phyloP scores from a whole-genome alignment of 345 rosid genomes.

The Luvunga scandens region DNA sequence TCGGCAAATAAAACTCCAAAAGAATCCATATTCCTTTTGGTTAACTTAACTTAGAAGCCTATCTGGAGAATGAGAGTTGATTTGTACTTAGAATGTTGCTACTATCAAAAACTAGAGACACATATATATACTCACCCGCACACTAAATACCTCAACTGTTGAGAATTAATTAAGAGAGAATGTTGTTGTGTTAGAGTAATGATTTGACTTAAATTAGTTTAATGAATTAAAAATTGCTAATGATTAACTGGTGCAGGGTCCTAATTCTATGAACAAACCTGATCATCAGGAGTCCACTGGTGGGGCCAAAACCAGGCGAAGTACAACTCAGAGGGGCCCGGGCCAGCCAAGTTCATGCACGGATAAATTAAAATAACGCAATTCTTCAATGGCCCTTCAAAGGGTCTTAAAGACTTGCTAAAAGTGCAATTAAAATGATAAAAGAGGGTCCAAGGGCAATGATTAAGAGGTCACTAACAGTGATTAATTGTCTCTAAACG shows the following conservation, averaged over 20 bases:
- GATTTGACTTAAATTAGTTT: constrained; percentile 38
- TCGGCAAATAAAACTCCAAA: constrained; percentile 36
- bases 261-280: constrained; percentile 32
- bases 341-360: constrained; percentile 31
- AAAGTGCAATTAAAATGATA: constrained; percentile 17
- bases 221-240: constrained; percentile 24
- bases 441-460: constrained; percentile 16
- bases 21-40: constrained; percentile 29
- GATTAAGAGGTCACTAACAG: constrained; percentile 19
- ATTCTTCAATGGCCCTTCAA: constrained; percentile 17
- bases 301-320: constrained; percentile 44
- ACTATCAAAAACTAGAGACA: not conserved
- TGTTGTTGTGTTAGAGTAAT: constrained; percentile 17
- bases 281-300: constrained; percentile 41
- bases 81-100: not conserved
- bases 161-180: constrained; percentile 6
- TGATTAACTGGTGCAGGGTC: constrained; percentile 33
- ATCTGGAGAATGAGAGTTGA: not conserved
- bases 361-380: constrained; percentile 30
- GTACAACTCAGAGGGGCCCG: constrained; percentile 47
- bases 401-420: constrained; percentile 15
- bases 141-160: not conserved
- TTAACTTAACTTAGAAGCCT: not conserved
- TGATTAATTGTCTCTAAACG: constrained; percentile 10
- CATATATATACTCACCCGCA: not conserved